Evolutionary conservation across 177 flowering plant species (phyloP).

Genomic region (Tripterygium wilfordii): DNA sequence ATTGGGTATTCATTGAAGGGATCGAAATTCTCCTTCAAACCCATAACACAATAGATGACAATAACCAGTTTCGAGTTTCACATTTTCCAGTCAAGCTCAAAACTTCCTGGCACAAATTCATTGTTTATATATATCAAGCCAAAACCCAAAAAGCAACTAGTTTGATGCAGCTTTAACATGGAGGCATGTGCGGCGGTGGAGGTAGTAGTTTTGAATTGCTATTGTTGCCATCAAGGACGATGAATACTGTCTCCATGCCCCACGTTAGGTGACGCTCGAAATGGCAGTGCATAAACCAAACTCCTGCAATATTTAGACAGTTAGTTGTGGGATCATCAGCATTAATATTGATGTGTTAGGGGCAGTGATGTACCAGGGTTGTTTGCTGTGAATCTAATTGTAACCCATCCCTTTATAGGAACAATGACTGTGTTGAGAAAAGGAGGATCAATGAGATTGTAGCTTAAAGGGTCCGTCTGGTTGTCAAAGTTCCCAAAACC

Average conservation of each 20-base stretch:
- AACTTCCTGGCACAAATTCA: too few relatives aligned
- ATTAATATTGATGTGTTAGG: background rate
- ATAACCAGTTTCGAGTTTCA: too few relatives aligned
- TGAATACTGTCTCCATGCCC: constrained; percentile 28
- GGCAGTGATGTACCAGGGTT: constrained; percentile 30
- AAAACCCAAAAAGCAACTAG: too few relatives aligned
- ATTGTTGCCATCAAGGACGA: too few relatives aligned
- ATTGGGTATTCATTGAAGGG: too few relatives aligned
- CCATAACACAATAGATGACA: too few relatives aligned
- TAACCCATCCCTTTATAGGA: constrained; percentile 32
- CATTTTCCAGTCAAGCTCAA: too few relatives aligned
- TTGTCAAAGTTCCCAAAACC: constrained; percentile 33
- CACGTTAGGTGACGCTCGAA: constrained; percentile 30
- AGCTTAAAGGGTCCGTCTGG: constrained; percentile 4
- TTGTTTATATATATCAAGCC: too few relatives aligned
- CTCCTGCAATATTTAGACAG: constrained; percentile 14
- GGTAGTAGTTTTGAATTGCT: too few relatives aligned
- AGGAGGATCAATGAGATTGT: constrained; percentile 34
- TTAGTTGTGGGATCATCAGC: background rate
- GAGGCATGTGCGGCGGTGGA: too few relatives aligned
- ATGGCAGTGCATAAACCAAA: constrained; percentile 32
- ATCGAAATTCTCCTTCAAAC: too few relatives aligned
- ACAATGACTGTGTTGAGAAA: constrained; percentile 22
- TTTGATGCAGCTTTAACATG: too few relatives aligned
- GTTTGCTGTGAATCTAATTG: constrained; percentile 30